Conservation (phyloP, 441 rosid genomes). For the Mallotus repandus region DNA sequence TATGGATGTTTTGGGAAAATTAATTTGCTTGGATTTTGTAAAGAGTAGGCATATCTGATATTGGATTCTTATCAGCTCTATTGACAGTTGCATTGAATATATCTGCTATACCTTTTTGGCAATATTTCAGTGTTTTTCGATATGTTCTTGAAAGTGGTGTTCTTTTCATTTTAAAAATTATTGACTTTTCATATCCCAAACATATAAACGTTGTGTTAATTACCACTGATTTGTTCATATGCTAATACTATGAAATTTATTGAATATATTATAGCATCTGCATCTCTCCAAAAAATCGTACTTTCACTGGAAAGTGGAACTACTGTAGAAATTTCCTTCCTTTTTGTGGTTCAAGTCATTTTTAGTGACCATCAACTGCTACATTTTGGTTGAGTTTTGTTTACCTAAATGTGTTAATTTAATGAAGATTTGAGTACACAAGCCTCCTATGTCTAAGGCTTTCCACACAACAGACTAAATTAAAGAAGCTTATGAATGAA, state of each 20-base stretch:
- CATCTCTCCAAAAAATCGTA: neutral
- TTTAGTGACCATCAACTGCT: constrained; percentile 2
- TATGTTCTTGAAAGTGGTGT: neutral
- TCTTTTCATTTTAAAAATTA: neutral
- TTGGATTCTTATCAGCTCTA: neutral
- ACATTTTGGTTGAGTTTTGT: too few relatives aligned
- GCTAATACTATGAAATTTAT: too few relatives aligned
- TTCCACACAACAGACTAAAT: neutral
- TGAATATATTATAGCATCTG: too few relatives aligned
- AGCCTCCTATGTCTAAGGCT: neutral
- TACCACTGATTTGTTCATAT: neutral
- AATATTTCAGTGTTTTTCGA: neutral
- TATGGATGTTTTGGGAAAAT: neutral
- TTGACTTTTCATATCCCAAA: neutral
- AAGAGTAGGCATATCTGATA: neutral
- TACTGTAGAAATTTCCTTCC: neutral
- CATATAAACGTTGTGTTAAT: neutral
- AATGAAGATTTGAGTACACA: neutral
- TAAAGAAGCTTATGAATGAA: neutral
- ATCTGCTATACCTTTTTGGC: neutral
- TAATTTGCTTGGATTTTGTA: neutral
- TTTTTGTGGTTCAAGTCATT: neutral
- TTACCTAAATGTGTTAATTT: too few relatives aligned
- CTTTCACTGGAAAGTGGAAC: neutral
- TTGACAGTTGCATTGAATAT: neutral